Percentiles rank a stretch among this genome's conserved stretches.
Conservation (phyloP, 192 early-diverging fungal species). For the Glomus cerebriforme region DNA sequence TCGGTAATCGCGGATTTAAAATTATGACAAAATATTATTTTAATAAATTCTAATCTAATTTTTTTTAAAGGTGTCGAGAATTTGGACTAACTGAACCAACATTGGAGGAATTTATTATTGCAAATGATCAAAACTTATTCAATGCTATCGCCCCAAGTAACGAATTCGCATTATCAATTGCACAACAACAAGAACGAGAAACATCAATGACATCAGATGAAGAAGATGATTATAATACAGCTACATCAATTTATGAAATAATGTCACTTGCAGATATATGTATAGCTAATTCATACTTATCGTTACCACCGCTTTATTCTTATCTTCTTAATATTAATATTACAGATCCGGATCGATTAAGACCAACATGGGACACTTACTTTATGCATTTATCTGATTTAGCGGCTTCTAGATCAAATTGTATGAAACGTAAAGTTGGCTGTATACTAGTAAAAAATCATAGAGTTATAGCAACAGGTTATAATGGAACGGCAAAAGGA, state of each 20-base stretch:
- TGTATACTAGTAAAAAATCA: constrained; percentile 88
- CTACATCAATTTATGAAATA: constrained; percentile 19
- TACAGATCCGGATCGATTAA: constrained; percentile 69
- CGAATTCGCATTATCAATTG: not conserved
- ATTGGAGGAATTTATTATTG: constrained; percentile 61
- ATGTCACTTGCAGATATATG: constrained; percentile 25
- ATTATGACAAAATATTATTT: not conserved
- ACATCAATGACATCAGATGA: not conserved
- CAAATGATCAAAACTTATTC: constrained; percentile 58
- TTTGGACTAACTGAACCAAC: constrained; percentile 30
- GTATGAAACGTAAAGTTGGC: constrained; percentile 98
- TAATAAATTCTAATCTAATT: not conserved
- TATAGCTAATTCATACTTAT: constrained; percentile 13
- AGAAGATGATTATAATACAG: not conserved
- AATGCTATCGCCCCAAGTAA: constrained; percentile 4
- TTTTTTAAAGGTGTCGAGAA: constrained; percentile 19
- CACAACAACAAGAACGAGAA: not conserved
- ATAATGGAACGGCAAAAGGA: constrained; percentile 96
- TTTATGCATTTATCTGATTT: constrained; percentile 95
- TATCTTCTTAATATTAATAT: constrained; percentile 56
- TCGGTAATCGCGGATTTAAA: constrained; percentile 37
- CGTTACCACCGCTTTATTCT: constrained; percentile 4
- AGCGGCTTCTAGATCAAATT: constrained; percentile 88
- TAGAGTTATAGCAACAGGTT: constrained; percentile 95
- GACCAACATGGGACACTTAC: constrained; percentile 97